Base-by-base conservation (phyloP, 2,329 filamentous ascomycete genomes). In the Diaporthe eres region DNA sequence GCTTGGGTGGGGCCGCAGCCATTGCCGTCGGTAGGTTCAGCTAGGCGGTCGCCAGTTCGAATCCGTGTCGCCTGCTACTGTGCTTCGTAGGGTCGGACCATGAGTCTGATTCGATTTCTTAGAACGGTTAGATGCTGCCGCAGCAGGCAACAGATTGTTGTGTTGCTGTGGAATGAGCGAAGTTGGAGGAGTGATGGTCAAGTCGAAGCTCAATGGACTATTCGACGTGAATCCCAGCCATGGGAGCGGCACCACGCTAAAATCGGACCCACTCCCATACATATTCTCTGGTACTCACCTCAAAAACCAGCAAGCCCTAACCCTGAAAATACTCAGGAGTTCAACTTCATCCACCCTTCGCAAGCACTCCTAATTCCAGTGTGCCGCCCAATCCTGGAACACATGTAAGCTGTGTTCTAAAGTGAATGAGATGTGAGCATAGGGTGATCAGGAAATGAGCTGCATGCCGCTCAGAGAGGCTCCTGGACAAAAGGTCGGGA, bases 1-100 rank as follows among this genome's bases (percentile, higher is more conserved):
- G 74, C 71, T 74, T 74, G 25, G 74, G 71, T 55, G 78, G 72
- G 31, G 75, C 76, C 47, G 78, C 76, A 65, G 76, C 74, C 76
- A 77, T 77, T 67, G 71, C 25, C 65, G 74, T 44, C 68, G 68
- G 51, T 71, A 49, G 60, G 51, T 68, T 70, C 49, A 55, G 65
- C 65, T 17, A 28, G 49, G 49, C 65, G n/a, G 34, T 39, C 34
- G 34, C 65, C 65, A 42, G 34, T 70, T 39, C n/a, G 34, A 28
- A 39, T 70, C 34, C 47, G 47, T 70, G 22, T 70, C 65, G 65
- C 65, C 49, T 70, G 49, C 49, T 71, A 60, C 53, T 37, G 15
- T 10, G 53, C 8, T 42, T 55, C 15, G n/a, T 28, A 42, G 34
- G 34, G 34, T 28, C 34, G 65, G n/a, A 49, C 65, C 65, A 70